Conservation (phyloP, 352 stramenopile genomes). For the Phytophthora litchii region DNA sequence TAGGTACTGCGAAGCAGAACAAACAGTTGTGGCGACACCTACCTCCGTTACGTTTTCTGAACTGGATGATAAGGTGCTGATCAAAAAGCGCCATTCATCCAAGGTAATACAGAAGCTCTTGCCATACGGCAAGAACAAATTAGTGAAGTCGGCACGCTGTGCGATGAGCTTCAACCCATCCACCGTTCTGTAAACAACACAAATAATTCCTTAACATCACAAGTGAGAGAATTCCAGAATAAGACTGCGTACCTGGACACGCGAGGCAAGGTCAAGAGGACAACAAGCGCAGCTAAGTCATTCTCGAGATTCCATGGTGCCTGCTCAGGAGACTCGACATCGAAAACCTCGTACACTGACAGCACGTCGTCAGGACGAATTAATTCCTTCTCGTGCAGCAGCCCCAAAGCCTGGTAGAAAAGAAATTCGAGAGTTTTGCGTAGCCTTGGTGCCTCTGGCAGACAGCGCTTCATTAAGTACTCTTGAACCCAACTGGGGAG, state of each 20-base stretch:
- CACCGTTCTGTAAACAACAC: slow-evolving; percentile 35
- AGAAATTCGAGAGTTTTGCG: slow-evolving; percentile 40
- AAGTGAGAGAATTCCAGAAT: background rate
- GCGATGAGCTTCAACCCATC: slow-evolving; percentile 74
- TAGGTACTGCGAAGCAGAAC: slow-evolving; percentile 2
- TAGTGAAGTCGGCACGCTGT: slow-evolving; percentile 48
- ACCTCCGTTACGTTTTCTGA: slow-evolving; percentile 47
- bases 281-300: slow-evolving; percentile 65
- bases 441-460: slow-evolving; percentile 29
- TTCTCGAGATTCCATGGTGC: slow-evolving; percentile 49
- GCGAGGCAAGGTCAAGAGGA: slow-evolving; percentile 67
- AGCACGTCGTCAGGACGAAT: slow-evolving; percentile 49
- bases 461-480: slow-evolving; percentile 55
- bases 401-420: slow-evolving; percentile 47
- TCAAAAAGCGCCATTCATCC: slow-evolving; percentile 79
- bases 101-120: slow-evolving; percentile 72
- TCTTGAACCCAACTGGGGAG: slow-evolving; percentile 59
- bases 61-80: slow-evolving; percentile 62
- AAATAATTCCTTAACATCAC: background rate
- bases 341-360: slow-evolving; percentile 28
- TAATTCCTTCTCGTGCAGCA: slow-evolving; percentile 59
- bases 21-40: slow-evolving; percentile 6
- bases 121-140: slow-evolving; percentile 78
- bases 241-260: slow-evolving; percentile 50
- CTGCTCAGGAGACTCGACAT: slow-evolving; percentile 3